phyloP scores from a whole-genome alignment of 2,329 filamentous ascomycete species.

The Hymenoscyphus occultus region DNA sequence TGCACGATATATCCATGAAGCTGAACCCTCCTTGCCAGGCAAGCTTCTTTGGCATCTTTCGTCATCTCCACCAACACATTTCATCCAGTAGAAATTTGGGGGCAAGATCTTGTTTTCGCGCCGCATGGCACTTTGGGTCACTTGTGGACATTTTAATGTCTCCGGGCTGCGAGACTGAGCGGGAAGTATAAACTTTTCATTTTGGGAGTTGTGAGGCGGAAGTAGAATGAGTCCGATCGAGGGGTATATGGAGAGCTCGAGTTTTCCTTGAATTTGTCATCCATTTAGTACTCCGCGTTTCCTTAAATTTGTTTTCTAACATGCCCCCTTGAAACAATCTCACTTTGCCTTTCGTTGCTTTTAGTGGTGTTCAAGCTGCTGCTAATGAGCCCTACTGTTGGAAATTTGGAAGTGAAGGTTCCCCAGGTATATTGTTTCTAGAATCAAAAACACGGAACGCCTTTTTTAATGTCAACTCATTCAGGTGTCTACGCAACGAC shows the following conservation, averaged over 20 bases:
- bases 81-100: background rate
- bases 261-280: background rate
- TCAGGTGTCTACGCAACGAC: constrained; percentile 7
- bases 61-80: constrained; percentile 7
- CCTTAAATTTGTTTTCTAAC: background rate
- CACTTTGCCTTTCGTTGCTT: background rate
- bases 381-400: constrained; percentile 5
- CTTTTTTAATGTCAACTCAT: background rate
- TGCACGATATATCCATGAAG: background rate
- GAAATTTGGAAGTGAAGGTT: background rate
- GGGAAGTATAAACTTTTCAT: background rate
- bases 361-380: background rate
- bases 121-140: background rate
- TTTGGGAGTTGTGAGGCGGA: constrained; percentile 4
- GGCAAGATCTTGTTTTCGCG: background rate
- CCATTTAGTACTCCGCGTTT: background rate
- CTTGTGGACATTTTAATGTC: background rate
- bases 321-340: background rate
- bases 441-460: background rate
- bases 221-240: background rate
- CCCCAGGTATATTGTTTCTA: constrained; percentile 1
- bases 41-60: constrained; percentile 8
- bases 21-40: background rate
- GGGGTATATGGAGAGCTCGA: background rate
- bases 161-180: background rate